Conservation (phyloP, 306 rosid genomes). For the Trifolium fragiferum region DNA sequence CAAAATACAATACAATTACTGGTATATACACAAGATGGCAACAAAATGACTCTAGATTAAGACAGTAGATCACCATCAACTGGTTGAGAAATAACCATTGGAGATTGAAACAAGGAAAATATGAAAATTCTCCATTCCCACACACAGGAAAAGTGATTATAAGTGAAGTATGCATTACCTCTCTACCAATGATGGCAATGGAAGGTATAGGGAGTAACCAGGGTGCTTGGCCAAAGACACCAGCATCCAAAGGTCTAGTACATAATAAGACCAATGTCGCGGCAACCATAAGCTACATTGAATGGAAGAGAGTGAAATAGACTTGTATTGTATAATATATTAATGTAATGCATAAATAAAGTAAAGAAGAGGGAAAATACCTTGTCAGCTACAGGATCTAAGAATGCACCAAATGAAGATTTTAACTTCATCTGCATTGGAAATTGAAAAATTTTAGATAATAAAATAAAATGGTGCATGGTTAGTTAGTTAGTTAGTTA, state of each 20-base stretch:
- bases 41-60: constrained; percentile 1
- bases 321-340: no score
- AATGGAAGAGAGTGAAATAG: no score
- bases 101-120: background rate
- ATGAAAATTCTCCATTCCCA: constrained; percentile 13
- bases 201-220: constrained; percentile 89
- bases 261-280: constrained; percentile 87
- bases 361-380: constrained; percentile 46
- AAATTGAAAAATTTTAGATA: constrained; percentile 28
- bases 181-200: constrained; percentile 90
- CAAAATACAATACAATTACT: background rate
- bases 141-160: constrained; percentile 9
- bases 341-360: background rate
- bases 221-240: constrained; percentile 63
- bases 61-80: background rate
- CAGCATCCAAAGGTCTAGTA: constrained; percentile 73
- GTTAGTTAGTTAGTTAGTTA: background rate
- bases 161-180: constrained; percentile 57
- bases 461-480: background rate
- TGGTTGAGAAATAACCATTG: background rate
- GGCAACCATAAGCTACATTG: constrained; percentile 97
- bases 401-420: constrained; percentile 96
- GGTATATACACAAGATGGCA: background rate
- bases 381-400: constrained; percentile 99
- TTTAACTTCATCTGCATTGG: constrained; percentile 81